Evolutionary conservation across 108 stramenopile species (phyloP), one percentile per base, ranked within the genome.

Genomic region (Skeletonema grethae): DNA sequence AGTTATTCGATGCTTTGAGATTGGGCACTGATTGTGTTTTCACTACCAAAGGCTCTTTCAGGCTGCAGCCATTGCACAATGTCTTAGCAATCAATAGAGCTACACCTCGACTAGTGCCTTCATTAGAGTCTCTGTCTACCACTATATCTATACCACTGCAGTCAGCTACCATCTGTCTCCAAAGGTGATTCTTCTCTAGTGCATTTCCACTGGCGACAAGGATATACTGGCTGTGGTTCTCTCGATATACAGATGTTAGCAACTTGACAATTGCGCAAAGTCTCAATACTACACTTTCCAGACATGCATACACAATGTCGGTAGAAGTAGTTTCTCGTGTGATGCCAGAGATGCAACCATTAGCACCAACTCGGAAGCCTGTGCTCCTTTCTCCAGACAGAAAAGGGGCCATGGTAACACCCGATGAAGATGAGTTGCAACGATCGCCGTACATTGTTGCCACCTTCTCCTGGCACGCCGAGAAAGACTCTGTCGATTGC

Each of bases 131-230:
- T 30, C 48, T 63, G 61, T 91, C 92, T 7, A 94, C 65, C 4
- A 88, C 64, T 12, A 94, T 84, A 35, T 59, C 32, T 46, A 85
- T 58, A 15, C 80, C 86, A 57, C 75, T 76, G 61, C 86, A 75
- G 81, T 94, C 89, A 31, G 89, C 80, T 41, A 94, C 43, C 90
- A 91, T 90, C 75, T 87, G 87, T 28, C 93, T 65, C 93, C 93
- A 94, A 3, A 85, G 65, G 8, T 76, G 48, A 76, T 92, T 94
- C 24, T 65, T 64, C 70, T 94, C 93, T 63, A 94, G 43, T 9
- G 90, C 90, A 55, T 87, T 86, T 12, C 93, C 93, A 68, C 90
- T 92, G 41, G 75, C 87, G n/a, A 94, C 76, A 16, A 94, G 34
- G 8, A 69, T 29, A 5, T 77, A 67, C 28, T 43, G 22, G 12